These are phyloP conservation scores for Papilionanthe hybrid DNA, from an alignment of 116 monocot species.

Conservation along the genomic window DNA sequence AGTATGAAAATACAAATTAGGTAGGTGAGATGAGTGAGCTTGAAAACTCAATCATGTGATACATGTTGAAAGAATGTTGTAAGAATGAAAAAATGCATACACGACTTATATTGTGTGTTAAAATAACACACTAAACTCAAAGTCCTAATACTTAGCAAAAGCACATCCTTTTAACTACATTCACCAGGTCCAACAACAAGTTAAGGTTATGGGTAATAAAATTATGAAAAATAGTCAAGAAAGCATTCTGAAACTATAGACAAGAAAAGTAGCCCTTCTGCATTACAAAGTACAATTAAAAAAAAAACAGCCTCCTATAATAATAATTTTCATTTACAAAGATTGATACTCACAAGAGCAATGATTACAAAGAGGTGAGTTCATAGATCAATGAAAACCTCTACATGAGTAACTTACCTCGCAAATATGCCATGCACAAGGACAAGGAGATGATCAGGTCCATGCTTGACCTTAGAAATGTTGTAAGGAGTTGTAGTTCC, in stretches of 20 bases:
- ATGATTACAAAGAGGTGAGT: background rate
- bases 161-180: background rate
- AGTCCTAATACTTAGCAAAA: background rate
- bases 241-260: background rate
- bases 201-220: background rate
- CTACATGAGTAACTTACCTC: constrained; percentile 36
- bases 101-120: background rate
- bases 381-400: background rate
- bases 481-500: constrained; percentile 13
- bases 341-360: background rate
- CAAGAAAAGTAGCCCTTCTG: background rate
- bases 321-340: background rate
- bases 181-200: background rate
- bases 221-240: background rate
- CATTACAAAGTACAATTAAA: background rate
- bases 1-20: background rate
- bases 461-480: constrained; percentile 22
- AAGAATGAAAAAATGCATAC: background rate
- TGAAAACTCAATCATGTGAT: background rate
- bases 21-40: background rate
- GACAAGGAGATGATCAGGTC: constrained; percentile 88
- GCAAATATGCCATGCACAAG: constrained; percentile 95
- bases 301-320: background rate
- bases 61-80: background rate
- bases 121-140: background rate